phyloP scores from a whole-genome alignment of 2,329 filamentous ascomycete species.

The Xylariaceae sp. region DNA sequence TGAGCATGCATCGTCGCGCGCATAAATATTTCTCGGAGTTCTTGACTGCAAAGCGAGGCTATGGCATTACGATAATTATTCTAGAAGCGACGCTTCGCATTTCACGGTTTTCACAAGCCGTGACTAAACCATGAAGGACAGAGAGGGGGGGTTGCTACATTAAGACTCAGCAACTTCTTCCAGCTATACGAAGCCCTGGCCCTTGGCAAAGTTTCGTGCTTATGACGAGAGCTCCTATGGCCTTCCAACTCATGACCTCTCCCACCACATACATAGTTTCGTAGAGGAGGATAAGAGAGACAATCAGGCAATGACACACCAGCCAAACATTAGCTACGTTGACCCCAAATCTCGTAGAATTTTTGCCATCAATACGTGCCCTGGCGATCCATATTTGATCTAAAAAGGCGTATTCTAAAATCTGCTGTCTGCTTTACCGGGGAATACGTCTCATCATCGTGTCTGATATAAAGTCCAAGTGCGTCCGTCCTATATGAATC shows the following conservation, averaged over 20 bases:
- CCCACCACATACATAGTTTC: neutral
- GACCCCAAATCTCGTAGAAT: neutral
- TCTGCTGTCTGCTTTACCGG: neutral
- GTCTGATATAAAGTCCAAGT: neutral
- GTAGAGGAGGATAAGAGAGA: neutral
- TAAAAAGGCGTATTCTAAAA: neutral
- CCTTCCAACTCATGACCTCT: neutral
- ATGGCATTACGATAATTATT: neutral
- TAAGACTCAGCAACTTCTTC: neutral
- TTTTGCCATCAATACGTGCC: neutral
- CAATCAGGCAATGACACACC: neutral
- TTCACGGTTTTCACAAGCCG: neutral
- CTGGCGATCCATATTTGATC: neutral
- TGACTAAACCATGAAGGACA: too few relatives aligned
- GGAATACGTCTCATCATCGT: neutral
- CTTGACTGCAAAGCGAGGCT: neutral
- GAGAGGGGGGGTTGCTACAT: too few relatives aligned
- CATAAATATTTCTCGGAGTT: too few relatives aligned
- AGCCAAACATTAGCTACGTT: neutral
- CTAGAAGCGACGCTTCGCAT: neutral
- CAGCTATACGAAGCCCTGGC: neutral
- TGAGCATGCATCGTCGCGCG: constrained; percentile 27
- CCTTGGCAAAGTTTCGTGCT: neutral
- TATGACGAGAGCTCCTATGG: neutral
- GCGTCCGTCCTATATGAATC: too few relatives aligned